These are phyloP conservation scores for Eucalyptus leucophloia DNA, from an alignment of 345 rosid species.

Conservation along the genomic window DNA sequence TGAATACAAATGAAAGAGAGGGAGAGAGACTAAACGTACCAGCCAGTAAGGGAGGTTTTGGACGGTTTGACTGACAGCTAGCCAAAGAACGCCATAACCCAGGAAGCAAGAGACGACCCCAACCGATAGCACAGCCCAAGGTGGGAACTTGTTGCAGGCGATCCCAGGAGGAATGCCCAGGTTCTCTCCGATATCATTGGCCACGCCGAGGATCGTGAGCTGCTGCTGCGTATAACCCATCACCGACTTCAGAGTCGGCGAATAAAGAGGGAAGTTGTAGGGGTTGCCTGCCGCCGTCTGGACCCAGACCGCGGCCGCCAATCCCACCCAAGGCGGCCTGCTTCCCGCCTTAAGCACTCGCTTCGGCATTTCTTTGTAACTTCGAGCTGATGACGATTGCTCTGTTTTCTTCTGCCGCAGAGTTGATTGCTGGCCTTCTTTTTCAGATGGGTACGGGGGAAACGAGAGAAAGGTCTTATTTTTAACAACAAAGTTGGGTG, in stretches of 20 bases:
- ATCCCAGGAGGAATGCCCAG: conserved; percentile 77
- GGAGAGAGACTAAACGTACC: conserved; percentile 19
- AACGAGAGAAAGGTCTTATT: background rate
- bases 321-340: conserved; percentile 95
- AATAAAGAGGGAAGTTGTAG: conserved; percentile 76
- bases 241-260: conserved; percentile 61
- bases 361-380: background rate
- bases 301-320: conserved; percentile 92
- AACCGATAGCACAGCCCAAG: conserved; percentile 67
- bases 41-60: conserved; percentile 66
- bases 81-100: conserved; percentile 92
- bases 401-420: background rate
- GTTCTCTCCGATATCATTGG: conserved; percentile 87
- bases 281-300: conserved; percentile 56
- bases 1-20: background rate
- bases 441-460: background rate
- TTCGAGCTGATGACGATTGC: background rate
- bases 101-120: conserved; percentile 63
- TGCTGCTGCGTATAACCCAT: conserved; percentile 77
- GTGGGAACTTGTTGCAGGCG: conserved; percentile 86
- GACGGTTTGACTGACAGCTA: conserved; percentile 54
- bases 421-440: background rate
- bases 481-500: background rate
- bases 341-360: conserved; percentile 59
- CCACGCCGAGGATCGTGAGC: conserved; percentile 81